Evolutionary conservation across 345 rosid species (phyloP).

Genomic region (Salix udensis): DNA sequence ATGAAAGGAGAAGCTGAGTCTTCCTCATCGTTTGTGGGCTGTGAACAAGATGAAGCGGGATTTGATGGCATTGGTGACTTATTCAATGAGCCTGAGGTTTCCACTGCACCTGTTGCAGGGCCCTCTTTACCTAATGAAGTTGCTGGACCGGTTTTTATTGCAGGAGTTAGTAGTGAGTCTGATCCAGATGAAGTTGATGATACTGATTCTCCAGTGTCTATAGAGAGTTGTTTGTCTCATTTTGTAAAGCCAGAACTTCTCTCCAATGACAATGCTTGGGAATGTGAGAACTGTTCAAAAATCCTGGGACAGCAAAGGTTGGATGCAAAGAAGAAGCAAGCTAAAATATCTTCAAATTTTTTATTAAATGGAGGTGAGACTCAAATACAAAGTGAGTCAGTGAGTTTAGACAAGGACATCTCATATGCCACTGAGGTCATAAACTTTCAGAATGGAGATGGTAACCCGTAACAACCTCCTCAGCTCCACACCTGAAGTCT

Average conservation of each 20-base stretch:
- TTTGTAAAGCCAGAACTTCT: constrained; percentile 82
- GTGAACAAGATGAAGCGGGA: constrained; percentile 51
- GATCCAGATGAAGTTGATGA: constrained; percentile 94
- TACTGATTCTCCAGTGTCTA: constrained; percentile 75
- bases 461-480: constrained; percentile 10
- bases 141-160: constrained; percentile 45
- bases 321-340: constrained; percentile 41
- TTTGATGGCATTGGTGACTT: constrained; percentile 85
- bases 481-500: constrained; percentile 16
- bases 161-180: constrained; percentile 67
- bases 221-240: constrained; percentile 86
- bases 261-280: constrained; percentile 90
- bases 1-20: constrained; percentile 44
- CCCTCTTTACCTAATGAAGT: constrained; percentile 53
- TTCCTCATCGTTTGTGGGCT: constrained; percentile 47
- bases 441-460: constrained; percentile 32
- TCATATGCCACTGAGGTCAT: constrained; percentile 19
- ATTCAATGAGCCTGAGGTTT: constrained; percentile 78
- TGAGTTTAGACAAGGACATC: constrained; percentile 15
- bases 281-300: constrained; percentile 82
- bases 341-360: constrained; percentile 21
- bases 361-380: constrained; percentile 28
- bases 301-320: constrained; percentile 37
- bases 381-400: constrained; percentile 14
- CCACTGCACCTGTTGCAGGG: constrained; percentile 49